These are phyloP conservation scores for Musa schizocarpa DNA, from an alignment of 176 grass and related monocot species.

Conservation along the genomic window DNA sequence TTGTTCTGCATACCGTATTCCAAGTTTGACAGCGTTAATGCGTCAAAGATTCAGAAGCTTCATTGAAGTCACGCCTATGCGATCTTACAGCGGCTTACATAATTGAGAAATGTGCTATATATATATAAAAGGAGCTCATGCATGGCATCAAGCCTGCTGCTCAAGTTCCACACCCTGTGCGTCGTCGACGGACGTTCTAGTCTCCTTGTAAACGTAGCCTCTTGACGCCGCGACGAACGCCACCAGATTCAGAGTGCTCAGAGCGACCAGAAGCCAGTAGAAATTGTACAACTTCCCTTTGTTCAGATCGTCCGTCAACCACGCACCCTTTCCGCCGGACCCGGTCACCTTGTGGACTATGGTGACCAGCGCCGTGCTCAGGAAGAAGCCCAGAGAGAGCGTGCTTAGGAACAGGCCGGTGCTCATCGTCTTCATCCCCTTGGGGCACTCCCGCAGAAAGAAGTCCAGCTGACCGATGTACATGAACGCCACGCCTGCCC, in stretches of 20 bases:
- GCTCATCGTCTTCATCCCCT: constrained; percentile 99
- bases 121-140: too few species aligned
- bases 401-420: constrained; percentile 93
- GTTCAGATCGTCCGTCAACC: constrained; percentile 73
- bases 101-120: too few species aligned
- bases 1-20: too few species aligned
- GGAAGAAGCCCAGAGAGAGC: constrained; percentile 73
- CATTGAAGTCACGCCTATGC: too few species aligned
- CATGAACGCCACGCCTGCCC: constrained; percentile 84
- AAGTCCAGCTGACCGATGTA: constrained; percentile 96
- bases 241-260: constrained; percentile 42
- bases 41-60: too few species aligned
- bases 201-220: constrained; percentile 84
- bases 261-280: constrained; percentile 68
- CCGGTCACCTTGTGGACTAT: constrained; percentile 62
- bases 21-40: too few species aligned
- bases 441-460: constrained; percentile 92
- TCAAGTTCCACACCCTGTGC: constrained; percentile 41
- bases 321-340: constrained; percentile 23
- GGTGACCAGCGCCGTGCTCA: constrained; percentile 68
- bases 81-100: too few species aligned
- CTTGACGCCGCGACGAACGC: constrained; percentile 47
- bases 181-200: constrained; percentile 33
- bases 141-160: constrained; percentile 42
- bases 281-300: constrained; percentile 75